These are phyloP conservation scores for Wickerhamomyces ciferrii DNA, from an alignment of 805 yeast genomes.

Conservation along the genomic window DNA sequence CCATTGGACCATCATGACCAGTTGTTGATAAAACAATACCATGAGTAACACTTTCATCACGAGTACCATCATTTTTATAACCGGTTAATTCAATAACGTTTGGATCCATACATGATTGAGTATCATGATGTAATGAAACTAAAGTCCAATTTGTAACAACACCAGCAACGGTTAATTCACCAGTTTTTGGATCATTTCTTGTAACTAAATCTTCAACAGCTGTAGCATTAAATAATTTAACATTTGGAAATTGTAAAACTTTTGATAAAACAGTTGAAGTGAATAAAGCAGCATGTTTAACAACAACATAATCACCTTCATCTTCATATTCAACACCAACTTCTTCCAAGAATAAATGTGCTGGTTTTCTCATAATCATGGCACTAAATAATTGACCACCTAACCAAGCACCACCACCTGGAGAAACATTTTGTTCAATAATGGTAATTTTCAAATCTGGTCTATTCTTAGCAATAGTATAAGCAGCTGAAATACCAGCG, in stretches of 20 bases:
- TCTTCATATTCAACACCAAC: slow-evolving; percentile 65
- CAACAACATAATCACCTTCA: slow-evolving; percentile 76
- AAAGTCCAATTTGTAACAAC: slow-evolving; percentile 83
- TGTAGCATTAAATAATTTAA: slow-evolving; percentile 74
- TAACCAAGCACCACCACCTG: slow-evolving; percentile 79
- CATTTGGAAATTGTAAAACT: slow-evolving; percentile 67
- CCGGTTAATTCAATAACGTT: background rate
- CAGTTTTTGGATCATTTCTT: slow-evolving; percentile 50
- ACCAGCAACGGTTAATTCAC: slow-evolving; percentile 65
- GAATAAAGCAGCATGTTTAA: slow-evolving; percentile 75
- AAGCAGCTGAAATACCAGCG: slow-evolving; percentile 75
- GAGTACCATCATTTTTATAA: slow-evolving; percentile 11
- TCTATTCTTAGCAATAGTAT: slow-evolving; percentile 62
- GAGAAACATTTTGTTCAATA: slow-evolving; percentile 68
- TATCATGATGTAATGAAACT: slow-evolving; percentile 69
- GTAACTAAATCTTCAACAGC: slow-evolving; percentile 79
- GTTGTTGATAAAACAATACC: slow-evolving; percentile 62
- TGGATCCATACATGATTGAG: slow-evolving; percentile 52
- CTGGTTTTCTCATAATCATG: slow-evolving; percentile 76
- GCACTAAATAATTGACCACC: slow-evolving; percentile 77
- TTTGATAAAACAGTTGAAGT: slow-evolving; percentile 66
- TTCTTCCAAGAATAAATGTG: slow-evolving; percentile 62
- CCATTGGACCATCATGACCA: slow-evolving; percentile 83
- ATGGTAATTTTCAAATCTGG: slow-evolving; percentile 74
- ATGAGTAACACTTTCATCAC: background rate